Conservation (phyloP, 306 rosid genomes). For the Rosa lucieae region DNA sequence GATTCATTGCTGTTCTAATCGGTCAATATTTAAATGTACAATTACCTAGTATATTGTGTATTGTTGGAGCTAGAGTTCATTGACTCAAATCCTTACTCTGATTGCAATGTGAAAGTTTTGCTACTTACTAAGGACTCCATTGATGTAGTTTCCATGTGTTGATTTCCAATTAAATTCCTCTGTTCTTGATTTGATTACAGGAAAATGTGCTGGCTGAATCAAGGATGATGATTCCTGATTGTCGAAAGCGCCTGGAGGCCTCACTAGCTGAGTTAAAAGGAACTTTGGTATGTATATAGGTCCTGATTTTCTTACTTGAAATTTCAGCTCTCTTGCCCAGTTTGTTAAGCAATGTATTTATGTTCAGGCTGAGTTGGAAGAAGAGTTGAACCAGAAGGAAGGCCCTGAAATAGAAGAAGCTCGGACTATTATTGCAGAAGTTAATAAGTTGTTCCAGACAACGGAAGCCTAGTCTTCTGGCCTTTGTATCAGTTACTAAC, state of each 20-base stretch:
- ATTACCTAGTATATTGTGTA: not conserved
- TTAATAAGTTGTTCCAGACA: constrained; percentile 53
- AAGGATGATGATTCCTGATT: constrained; percentile 96
- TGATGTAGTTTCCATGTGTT: not conserved
- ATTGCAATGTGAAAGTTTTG: not conserved
- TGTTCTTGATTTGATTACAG: constrained; percentile 41
- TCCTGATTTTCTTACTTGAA: not conserved
- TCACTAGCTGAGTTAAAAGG: constrained; percentile 71
- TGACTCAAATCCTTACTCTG: not conserved
- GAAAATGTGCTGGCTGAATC: constrained; percentile 96
- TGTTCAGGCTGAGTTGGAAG: constrained; percentile 73
- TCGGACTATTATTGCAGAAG: constrained; percentile 52
- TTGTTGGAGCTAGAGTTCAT: not conserved
- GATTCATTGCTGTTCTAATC: not conserved
- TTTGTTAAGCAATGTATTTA: not conserved
- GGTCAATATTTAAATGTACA: not conserved
- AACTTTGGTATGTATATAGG: constrained; percentile 49
- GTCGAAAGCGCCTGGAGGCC: constrained; percentile 80
- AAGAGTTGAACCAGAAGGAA: constrained; percentile 55
- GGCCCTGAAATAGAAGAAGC: constrained; percentile 78
- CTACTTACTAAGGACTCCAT: not conserved
- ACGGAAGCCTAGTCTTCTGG: constrained; percentile 35
- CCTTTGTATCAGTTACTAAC: not conserved
- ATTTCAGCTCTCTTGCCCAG: constrained; percentile 2
- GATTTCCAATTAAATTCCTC: constrained; percentile 3